phyloP scores from a whole-genome alignment of 176 grass and related monocot species.

The Miscanthus lutarioriparius region DNA sequence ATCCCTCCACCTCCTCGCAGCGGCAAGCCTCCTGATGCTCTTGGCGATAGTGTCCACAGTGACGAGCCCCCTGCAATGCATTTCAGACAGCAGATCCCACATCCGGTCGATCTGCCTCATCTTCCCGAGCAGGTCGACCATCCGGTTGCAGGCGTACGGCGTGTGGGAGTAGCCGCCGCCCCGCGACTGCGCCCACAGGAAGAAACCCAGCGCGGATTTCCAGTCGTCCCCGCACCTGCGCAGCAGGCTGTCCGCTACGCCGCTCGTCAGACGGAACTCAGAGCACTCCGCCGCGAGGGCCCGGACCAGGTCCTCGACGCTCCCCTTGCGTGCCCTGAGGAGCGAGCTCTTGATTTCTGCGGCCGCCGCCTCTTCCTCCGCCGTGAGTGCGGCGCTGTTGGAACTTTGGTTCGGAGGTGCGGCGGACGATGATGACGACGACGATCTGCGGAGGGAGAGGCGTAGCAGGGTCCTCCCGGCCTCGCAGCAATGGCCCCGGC shows the following conservation, averaged over 20 bases:
- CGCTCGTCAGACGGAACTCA: conserved; percentile 41
- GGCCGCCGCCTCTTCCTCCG: conserved; percentile 39
- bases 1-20: conserved; percentile 73
- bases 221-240: conserved; percentile 75
- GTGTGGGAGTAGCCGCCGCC: conserved; percentile 60
- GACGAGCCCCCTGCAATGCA: conserved; percentile 49
- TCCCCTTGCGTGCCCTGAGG: conserved; percentile 40
- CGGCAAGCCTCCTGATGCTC: conserved; percentile 80
- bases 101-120: conserved; percentile 73
- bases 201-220: conserved; percentile 79
- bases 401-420: neutral
- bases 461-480: conserved; percentile 8
- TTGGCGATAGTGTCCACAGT: conserved; percentile 68
- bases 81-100: conserved; percentile 71
- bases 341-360: conserved; percentile 56
- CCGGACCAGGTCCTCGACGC: conserved; percentile 58
- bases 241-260: conserved; percentile 66
- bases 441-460: conserved; percentile 18
- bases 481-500: neutral
- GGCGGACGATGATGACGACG: neutral
- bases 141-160: conserved; percentile 54
- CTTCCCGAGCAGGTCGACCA: conserved; percentile 89
- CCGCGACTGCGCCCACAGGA: conserved; percentile 67
- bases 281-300: conserved; percentile 50
- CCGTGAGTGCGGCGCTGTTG: conserved; percentile 20